A percentile compares a stretch with the other conserved stretches of the same genome.
These are phyloP conservation scores for Aspergillus phoenicis DNA, from an alignment of 2,329 filamentous ascomycete genomes.

Conservation along the genomic window DNA sequence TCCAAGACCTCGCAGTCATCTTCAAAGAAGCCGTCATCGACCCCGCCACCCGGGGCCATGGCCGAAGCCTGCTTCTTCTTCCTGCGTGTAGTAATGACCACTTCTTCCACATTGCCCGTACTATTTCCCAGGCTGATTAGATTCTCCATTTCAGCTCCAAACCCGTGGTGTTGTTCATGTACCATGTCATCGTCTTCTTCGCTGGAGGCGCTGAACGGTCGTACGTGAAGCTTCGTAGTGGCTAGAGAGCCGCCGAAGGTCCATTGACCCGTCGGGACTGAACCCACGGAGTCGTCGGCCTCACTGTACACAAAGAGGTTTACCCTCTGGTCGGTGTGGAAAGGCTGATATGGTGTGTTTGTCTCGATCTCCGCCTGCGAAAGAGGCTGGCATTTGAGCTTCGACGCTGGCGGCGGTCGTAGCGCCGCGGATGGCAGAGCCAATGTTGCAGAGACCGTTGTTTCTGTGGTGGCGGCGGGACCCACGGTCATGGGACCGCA, in stretches of 20 bases:
- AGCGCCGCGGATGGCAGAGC: conserved; percentile 40
- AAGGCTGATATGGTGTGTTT: conserved; percentile 91
- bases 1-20: conserved; percentile 91
- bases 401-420: conserved; percentile 46
- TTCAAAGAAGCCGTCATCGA: conserved; percentile 79
- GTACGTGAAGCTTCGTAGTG: conserved; percentile 50
- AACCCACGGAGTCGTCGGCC: conserved; percentile 44
- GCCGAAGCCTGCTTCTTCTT: conserved; percentile 55
- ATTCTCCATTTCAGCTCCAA: conserved; percentile 51
- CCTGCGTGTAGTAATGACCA: conserved; percentile 78
- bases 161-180: conserved; percentile 31
- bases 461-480: conserved; percentile 53
- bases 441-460: conserved; percentile 43
- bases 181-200: conserved; percentile 41
- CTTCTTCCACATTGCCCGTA: conserved; percentile 68
- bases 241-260: conserved; percentile 57
- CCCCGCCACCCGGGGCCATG: conserved; percentile 39
- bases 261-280: conserved; percentile 46
- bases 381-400: conserved; percentile 57
- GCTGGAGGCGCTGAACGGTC: conserved; percentile 46
- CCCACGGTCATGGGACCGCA: conserved; percentile 61
- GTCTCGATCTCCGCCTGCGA: conserved; percentile 90
- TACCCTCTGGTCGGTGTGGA: conserved; percentile 87
- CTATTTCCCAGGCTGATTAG: conserved; percentile 55
- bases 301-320: conserved; percentile 68